A percentile compares a stretch with the other conserved stretches of the same genome.
These are phyloP conservation scores for Monosporascus sp. DNA, from an alignment of 2,329 filamentous ascomycete species.

Conservation along the genomic window DNA sequence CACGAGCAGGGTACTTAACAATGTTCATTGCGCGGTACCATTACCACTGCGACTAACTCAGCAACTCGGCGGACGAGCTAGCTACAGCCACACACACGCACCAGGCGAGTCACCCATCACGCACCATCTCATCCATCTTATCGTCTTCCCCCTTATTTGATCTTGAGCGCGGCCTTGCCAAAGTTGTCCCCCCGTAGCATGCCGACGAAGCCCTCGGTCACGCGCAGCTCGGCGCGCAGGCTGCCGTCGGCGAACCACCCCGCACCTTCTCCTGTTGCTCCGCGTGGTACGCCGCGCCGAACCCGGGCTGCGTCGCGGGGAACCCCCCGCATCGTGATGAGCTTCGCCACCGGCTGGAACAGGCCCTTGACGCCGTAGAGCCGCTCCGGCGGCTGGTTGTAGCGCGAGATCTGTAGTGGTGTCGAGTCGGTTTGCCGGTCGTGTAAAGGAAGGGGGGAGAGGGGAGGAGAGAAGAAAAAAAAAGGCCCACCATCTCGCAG, in stretches of 20 bases:
- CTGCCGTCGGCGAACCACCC: constrained; percentile 72
- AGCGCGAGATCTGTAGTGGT: constrained; percentile 58
- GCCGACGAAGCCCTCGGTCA: constrained; percentile 69
- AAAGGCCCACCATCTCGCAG: constrained; percentile 54
- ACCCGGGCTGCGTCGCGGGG: constrained; percentile 61
- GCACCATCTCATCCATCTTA: background rate
- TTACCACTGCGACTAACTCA: too few relatives aligned
- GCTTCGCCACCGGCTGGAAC: constrained; percentile 60
- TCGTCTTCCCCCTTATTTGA: constrained; percentile 16
- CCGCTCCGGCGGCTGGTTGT: constrained; percentile 56
- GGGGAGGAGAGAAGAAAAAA: constrained; percentile 4
- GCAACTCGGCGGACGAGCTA: too few relatives aligned
- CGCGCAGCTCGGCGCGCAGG: constrained; percentile 64
- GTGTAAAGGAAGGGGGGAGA: constrained; percentile 6
- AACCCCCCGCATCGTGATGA: constrained; percentile 75
- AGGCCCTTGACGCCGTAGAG: constrained; percentile 64
- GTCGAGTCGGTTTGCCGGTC: constrained; percentile 27
- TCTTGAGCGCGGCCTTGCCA: constrained; percentile 77
- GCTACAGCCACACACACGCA: too few relatives aligned
- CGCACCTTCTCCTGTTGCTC: constrained; percentile 74
- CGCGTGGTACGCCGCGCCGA: constrained; percentile 60
- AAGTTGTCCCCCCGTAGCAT: constrained; percentile 78
- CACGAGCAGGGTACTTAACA: too few relatives aligned
- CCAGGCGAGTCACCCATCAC: too few relatives aligned
- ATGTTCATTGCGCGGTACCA: too few relatives aligned